These are phyloP conservation scores for Lasiodiplodia theobromae DNA, from an alignment of 2,329 filamentous ascomycete species.

Conservation along the genomic window DNA sequence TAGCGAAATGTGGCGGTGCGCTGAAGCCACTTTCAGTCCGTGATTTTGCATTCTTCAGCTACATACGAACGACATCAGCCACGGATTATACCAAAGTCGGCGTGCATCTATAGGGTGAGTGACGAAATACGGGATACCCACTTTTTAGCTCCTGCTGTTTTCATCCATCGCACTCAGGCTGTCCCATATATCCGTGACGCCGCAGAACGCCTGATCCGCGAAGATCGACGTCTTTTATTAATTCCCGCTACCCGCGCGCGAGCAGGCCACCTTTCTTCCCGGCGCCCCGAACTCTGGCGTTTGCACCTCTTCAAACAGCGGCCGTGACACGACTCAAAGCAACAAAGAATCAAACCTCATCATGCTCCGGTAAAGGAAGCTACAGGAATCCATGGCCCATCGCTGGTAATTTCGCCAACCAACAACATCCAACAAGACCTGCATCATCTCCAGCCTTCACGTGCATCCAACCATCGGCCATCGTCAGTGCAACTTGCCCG, in stretches of 20 bases:
- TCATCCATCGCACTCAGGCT: background rate
- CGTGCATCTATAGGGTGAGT: too few relatives aligned
- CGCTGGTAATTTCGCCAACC: background rate
- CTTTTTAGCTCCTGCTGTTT: background rate
- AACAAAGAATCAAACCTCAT: background rate
- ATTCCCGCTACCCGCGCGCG: background rate
- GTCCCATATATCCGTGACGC: background rate
- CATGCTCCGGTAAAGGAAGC: background rate
- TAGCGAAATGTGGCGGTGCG: too few relatives aligned
- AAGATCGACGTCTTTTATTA: background rate
- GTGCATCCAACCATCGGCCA: too few relatives aligned
- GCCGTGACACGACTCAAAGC: background rate
- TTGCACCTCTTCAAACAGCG: background rate
- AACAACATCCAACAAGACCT: background rate
- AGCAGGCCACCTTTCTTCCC: background rate
- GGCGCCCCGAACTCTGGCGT: background rate
- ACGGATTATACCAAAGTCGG: too few relatives aligned
- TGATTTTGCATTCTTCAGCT: too few relatives aligned
- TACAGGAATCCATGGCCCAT: background rate
- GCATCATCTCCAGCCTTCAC: background rate
- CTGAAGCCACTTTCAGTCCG: too few relatives aligned
- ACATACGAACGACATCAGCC: too few relatives aligned
- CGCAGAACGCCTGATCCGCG: background rate
- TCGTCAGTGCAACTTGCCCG: background rate
- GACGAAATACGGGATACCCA: too few relatives aligned